A percentile compares a stretch with the other conserved stretches of the same genome.
Evolutionary conservation across 2,329 filamentous ascomycete species (phyloP).

Genomic region (Beauveria sp.): DNA sequence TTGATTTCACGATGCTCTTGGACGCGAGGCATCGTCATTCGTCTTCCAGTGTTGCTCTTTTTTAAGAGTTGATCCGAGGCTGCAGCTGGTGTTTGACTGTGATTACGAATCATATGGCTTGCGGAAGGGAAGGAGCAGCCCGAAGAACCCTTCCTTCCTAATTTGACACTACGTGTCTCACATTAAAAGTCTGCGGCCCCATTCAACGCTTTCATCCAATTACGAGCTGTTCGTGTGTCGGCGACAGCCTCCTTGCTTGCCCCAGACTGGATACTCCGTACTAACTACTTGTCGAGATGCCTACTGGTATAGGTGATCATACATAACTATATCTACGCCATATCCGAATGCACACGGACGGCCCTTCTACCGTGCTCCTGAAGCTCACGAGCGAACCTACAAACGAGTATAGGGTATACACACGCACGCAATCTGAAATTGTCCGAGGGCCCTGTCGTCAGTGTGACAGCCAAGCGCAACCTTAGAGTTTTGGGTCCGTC

Average conservation of each 20-base stretch:
- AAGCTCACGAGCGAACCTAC: background rate
- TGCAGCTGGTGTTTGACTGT: background rate
- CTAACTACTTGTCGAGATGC: no score
- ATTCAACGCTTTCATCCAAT: no score
- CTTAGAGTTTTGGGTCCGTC: background rate
- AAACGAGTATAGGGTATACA: background rate
- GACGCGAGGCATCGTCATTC: background rate
- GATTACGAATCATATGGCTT: background rate
- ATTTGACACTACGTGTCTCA: constrained; percentile 2
- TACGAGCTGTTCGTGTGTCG: no score
- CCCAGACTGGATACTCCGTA: no score
- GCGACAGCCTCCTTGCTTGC: no score
- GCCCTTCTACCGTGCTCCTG: no score
- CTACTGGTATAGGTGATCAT: no score
- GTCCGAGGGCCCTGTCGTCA: background rate
- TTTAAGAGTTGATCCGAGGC: background rate
- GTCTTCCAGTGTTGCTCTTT: background rate
- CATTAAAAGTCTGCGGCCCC: background rate
- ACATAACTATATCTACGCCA: no score
- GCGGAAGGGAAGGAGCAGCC: background rate
- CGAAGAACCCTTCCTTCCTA: background rate
- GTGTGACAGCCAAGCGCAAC: background rate
- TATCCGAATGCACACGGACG: no score
- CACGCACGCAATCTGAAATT: background rate
- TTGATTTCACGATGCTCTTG: background rate